Base-by-base conservation (phyloP, 2,329 filamentous ascomycete genomes). In the Tolypocladium album region DNA sequence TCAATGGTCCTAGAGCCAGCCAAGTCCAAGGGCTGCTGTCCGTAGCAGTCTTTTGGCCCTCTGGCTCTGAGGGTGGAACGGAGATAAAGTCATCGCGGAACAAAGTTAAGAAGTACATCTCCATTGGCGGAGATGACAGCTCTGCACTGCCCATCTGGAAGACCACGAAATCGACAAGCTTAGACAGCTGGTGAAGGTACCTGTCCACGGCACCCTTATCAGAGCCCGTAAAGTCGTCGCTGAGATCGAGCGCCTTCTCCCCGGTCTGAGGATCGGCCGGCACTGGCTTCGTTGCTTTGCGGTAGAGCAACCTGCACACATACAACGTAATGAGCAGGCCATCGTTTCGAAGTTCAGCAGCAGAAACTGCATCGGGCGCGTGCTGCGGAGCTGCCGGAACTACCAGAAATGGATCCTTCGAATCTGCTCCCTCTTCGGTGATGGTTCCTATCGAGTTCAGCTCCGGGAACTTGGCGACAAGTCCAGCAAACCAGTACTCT, bases 301-400 rank as follows among this genome's bases (percentile, higher is more conserved):
- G 72, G 63, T 80, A 81, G 3, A 82, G 69, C 24, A 71, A 67
- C 17, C 73, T 69, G 13, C 73, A 69, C 12, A 76, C 62, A 22
- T 73, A 72, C 1, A 79, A 64, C 22, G 72, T 68, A 38, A 76
- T 67, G 7, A 75, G 68, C n/a, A 79, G 64, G 55, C 77, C 79
- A 56, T 76, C 73, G 13, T 65, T 67, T 42, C 68, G 67, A 12
- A 72, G 58, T 56, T 74, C 69, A 4, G 65, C 68, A 11, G 69
- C 24, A 45, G 40, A 20, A 22, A 15, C 27, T 24, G 56, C 22
- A 24, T 55, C 47, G 17, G 56, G 11, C 2, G 4, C 50, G 1
- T 12, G 9, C 11, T 11, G 50, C 20, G 36, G 50, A 55, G 50
- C 20, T 22, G 22, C 50, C 20, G 50, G 56, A 8, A 56, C 22